Evolutionary conservation across 768 basidiomycete genomes (phyloP).

Genomic region (Lentinus tigrinus): DNA sequence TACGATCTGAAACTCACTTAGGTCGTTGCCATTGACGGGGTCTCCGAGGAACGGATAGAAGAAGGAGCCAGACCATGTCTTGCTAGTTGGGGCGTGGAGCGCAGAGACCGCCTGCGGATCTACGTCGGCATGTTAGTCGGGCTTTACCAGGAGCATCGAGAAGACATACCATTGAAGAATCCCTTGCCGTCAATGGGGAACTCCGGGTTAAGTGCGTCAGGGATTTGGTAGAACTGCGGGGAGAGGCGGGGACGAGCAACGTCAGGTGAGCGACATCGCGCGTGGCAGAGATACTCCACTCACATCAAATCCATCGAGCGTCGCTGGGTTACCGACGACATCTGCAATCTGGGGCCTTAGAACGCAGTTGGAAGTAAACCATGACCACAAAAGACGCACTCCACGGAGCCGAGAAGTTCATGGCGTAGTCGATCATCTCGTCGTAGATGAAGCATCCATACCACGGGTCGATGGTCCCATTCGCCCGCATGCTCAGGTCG

Average conservation of each 20-base stretch:
- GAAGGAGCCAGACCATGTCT: slow-evolving; percentile 36
- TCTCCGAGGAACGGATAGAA: slow-evolving; percentile 33
- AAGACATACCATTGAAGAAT: slow-evolving; percentile 59
- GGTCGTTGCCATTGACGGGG: slow-evolving; percentile 24
- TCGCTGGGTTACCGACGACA: not conserved
- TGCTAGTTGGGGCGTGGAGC: slow-evolving; percentile 66
- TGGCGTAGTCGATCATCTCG: slow-evolving; percentile 68
- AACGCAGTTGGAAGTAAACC: not conserved
- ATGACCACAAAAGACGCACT: slow-evolving; percentile 24
- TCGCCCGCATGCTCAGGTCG: slow-evolving; percentile 45
- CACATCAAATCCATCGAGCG: slow-evolving; percentile 14
- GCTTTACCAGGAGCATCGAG: not conserved
- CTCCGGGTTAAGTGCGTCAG: slow-evolving; percentile 44
- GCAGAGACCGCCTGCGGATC: slow-evolving; percentile 56
- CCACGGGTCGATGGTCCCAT: slow-evolving; percentile 45
- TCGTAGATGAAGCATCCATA: slow-evolving; percentile 56
- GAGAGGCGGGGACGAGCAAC: no score
- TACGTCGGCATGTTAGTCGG: slow-evolving; percentile 22
- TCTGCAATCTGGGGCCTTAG: not conserved
- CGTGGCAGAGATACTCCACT: slow-evolving; percentile 2
- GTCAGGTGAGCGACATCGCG: not conserved
- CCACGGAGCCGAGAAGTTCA: slow-evolving; percentile 71
- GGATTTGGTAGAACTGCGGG: slow-evolving; percentile 27
- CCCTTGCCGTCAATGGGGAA: slow-evolving; percentile 47
- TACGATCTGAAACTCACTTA: slow-evolving; percentile 28